Base-by-base conservation (phyloP, 2,329 filamentous ascomycete genomes). In the Aspergillus neoniger region DNA sequence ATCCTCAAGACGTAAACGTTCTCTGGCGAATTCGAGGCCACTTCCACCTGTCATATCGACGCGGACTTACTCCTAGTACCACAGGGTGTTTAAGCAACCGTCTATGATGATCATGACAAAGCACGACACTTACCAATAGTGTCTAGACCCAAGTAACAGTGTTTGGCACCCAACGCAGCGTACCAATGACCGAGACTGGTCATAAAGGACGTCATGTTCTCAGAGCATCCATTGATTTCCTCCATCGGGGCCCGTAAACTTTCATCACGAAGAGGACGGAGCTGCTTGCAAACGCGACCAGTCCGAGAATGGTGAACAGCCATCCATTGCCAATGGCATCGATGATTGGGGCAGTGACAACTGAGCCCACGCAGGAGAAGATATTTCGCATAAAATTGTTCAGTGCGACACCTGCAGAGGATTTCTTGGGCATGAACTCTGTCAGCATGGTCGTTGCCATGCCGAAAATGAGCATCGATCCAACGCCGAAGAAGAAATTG, bases 301-400 rank as follows among this genome's bases (percentile, higher is more conserved):
- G 68, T 67, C 84, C 80, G 8, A 85, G 64, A 17, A 84, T 83
- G 0, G 90, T 92, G 65, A 91, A 90, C 0, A 93, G 76, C 89
- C 89, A 92, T 1, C 91, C 91, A 63, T 88, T 85, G 2, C 91
- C 89, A 62, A 93, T 88, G 2, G 81, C 88, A 17, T 82, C 71
- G 57, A 94, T 89, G 58, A 91, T 81, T 0, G 91, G 91, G 62
- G 88, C 84, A 0, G 88, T 85, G 17, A 92, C 84, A 32, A 93
- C 75, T 47, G 84, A 84, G 9, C 89, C 91, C 1, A 91, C 82
- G 63, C 89, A 92, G 53, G 85, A 87, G 68, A 92, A 88, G 41
- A 92, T 91, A 67, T 94, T 95, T 51, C 91, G 81, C 55, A 91
- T 81, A 69, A 94, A 91, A 72, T 94, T 94, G 75, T 94, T 93